Evolutionary conservation across 257 asterid genomes (phyloP).

Genomic region (Nicotiana sylvestris): DNA sequence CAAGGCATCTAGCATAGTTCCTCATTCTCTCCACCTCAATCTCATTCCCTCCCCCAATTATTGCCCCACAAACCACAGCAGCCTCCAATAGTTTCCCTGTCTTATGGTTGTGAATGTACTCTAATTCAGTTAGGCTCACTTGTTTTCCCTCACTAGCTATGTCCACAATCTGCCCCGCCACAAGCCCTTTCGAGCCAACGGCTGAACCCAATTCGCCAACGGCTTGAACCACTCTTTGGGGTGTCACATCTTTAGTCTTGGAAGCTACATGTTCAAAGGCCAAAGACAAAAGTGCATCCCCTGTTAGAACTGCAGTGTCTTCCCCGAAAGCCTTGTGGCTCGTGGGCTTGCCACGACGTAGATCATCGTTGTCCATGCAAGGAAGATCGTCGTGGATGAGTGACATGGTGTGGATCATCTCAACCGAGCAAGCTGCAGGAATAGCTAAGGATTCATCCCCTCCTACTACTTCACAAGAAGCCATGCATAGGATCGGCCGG

Average conservation of each 20-base stretch:
- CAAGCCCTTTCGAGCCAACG: slow-evolving; percentile 56
- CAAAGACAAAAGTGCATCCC: slow-evolving; percentile 60
- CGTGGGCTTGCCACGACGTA: slow-evolving; percentile 61
- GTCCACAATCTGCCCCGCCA: slow-evolving; percentile 65
- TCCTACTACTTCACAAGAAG: slow-evolving; percentile 58
- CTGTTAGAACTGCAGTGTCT: slow-evolving; percentile 58
- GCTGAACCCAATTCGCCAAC: slow-evolving; percentile 52
- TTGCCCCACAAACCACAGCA: slow-evolving; percentile 66
- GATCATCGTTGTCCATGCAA: slow-evolving; percentile 65
- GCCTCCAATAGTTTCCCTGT: slow-evolving; percentile 72
- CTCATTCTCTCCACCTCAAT: slow-evolving; percentile 51
- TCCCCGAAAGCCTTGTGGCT: slow-evolving; percentile 61
- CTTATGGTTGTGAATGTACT: slow-evolving; percentile 63
- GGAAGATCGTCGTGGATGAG: slow-evolving; percentile 75
- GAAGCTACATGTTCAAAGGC: slow-evolving; percentile 57
- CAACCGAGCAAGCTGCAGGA: slow-evolving; percentile 58
- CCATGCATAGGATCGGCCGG: slow-evolving; percentile 59
- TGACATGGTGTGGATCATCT: slow-evolving; percentile 79
- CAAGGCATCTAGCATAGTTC: slow-evolving; percentile 47
- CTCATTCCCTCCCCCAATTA: slow-evolving; percentile 56
- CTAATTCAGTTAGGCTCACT: slow-evolving; percentile 40
- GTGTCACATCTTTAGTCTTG: slow-evolving; percentile 26
- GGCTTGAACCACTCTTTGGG: slow-evolving; percentile 34
- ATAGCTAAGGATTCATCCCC: slow-evolving; percentile 43
- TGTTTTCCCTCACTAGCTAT: slow-evolving; percentile 46